A percentile compares a stretch with the other conserved stretches of the same genome.
Conservation (phyloP, 148 eudicot species). For the Rhododendron vialii region DNA sequence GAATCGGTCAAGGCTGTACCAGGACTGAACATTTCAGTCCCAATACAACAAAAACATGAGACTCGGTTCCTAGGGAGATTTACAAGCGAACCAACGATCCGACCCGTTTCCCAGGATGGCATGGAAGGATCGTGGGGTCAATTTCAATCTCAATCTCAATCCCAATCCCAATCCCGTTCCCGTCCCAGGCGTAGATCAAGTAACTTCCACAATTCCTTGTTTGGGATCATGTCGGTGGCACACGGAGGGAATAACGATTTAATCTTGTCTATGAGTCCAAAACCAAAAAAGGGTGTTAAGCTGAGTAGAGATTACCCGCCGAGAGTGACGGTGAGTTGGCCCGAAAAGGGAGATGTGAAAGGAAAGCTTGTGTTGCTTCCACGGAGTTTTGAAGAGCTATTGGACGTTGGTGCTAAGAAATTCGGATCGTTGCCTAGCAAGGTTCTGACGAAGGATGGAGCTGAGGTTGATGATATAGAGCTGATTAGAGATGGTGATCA, state of each 20-base stretch:
- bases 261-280: slow-evolving; percentile 18
- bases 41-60: slow-evolving; percentile 15
- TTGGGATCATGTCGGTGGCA: slow-evolving; percentile 73
- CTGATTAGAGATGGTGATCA: slow-evolving; percentile 78
- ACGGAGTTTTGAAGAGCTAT: slow-evolving; percentile 42
- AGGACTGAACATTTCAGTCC: slow-evolving; percentile 22
- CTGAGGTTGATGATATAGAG: slow-evolving; percentile 53
- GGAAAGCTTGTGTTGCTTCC: slow-evolving; percentile 64
- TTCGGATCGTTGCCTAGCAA: slow-evolving; percentile 43
- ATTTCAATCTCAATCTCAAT: slow-evolving; percentile 1
- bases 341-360: slow-evolving; percentile 28
- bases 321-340: slow-evolving; percentile 54
- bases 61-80: slow-evolving; percentile 40
- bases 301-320: slow-evolving; percentile 4
- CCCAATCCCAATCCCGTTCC: background rate
- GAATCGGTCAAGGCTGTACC: slow-evolving; percentile 7
- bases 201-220: slow-evolving; percentile 69
- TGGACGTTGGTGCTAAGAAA: slow-evolving; percentile 37
- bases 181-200: slow-evolving; percentile 45
- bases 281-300: background rate
- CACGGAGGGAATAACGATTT: slow-evolving; percentile 25
- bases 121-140: slow-evolving; percentile 24
- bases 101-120: slow-evolving; percentile 11
- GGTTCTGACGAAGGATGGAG: slow-evolving; percentile 58
- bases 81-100: slow-evolving; percentile 54